Percentiles rank a stretch among this genome's conserved stretches.
phyloP scores from a whole-genome alignment of 176 grass and related monocot genomes.

The Triticum dicoccoides region DNA sequence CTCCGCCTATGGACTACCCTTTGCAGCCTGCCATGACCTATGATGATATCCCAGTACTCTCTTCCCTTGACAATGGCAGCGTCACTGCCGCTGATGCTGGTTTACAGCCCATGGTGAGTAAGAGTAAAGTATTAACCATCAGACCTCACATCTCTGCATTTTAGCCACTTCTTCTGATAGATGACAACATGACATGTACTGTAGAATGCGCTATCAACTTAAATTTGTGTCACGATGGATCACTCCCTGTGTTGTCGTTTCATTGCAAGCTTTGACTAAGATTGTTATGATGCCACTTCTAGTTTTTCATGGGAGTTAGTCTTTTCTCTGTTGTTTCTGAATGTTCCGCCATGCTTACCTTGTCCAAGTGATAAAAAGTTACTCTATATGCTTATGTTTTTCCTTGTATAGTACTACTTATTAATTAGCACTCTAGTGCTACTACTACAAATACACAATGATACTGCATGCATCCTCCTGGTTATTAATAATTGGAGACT shows the following conservation, averaged over 20 bases:
- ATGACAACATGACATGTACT: too few species aligned
- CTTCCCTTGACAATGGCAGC: neutral
- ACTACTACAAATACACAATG: neutral
- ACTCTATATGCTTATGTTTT: neutral
- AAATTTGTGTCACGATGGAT: too few species aligned
- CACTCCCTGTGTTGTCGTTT: too few species aligned
- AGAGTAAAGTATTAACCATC: neutral
- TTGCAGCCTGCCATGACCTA: too few species aligned
- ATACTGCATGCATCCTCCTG: neutral
- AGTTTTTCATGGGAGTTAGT: too few species aligned
- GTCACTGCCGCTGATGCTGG: neutral
- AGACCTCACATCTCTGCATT: too few species aligned
- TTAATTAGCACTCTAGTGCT: neutral
- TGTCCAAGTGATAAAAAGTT: neutral
- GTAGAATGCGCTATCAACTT: too few species aligned
- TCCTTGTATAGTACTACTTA: too few species aligned
- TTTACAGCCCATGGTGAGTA: neutral
- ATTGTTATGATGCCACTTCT: neutral
- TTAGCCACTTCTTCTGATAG: too few species aligned
- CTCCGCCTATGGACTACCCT: too few species aligned
- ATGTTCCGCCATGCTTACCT: neutral
- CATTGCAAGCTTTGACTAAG: neutral
- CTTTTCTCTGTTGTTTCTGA: neutral
- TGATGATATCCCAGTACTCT: neutral
- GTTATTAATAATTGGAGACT: too few species aligned